Evolutionary conservation across 2,329 filamentous ascomycete genomes (phyloP), one percentile per base, ranked within the genome.

Genomic region (Penicillium brevicompactum): DNA sequence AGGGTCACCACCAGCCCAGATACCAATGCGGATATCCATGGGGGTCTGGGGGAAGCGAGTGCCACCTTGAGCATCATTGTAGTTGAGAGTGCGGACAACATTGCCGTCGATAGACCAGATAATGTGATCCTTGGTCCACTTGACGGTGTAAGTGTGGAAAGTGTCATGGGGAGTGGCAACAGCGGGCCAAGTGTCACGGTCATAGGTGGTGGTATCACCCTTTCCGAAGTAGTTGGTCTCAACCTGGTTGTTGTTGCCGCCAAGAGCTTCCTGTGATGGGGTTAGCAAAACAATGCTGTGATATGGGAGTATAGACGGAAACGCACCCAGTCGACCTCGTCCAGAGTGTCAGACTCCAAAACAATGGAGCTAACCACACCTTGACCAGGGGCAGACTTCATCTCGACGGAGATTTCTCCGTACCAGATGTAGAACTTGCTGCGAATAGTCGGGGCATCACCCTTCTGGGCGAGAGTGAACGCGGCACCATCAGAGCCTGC

Each of bases 371-470:
- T 96, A 64, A 99, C 92, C 66, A 99, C 95, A 62, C 94, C 94
- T 22, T 84, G 85, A 2, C 94, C 94, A 0, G 90, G 88, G 14
- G 94, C 91, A 34, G 91, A 86, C 77, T 94, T 92, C 81, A 97
- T 83, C 48, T 85, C 87, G 62, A 96, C 84, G 61, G 94, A 89
- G 69, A 96, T 88, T 60, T 88, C 89, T 65, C 94, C 94, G 72
- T 96, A 99, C 90, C 97, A 96, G 79, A 99, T 95, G 81, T 96
- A 97, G 82, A 95, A 97, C 67, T 92, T 84, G 59, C 91, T 95
- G 61, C 84, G 82, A 55, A 99, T 84, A 71, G 92, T 91, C 0
- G 94, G 94, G 2, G 92, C 86, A 70, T 97, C 90, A 61, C 93
- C 92, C 47, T 86, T 81, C 71, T 87, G 78, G 46, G 83, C 76